Base-by-base conservation (phyloP, 1,139 yeast genomes). In the Sugiyamaella novakii region DNA sequence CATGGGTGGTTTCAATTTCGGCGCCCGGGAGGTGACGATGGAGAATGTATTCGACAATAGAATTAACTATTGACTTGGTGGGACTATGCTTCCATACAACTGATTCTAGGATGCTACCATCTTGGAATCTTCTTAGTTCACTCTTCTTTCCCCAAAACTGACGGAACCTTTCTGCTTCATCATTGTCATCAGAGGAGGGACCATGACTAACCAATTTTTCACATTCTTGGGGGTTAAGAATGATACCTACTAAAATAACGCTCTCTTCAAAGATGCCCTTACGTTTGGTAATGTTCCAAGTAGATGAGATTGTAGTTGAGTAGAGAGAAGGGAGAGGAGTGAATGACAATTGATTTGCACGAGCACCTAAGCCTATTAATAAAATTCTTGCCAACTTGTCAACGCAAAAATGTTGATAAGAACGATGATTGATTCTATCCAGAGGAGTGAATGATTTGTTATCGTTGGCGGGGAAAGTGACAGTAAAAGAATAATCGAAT, bases 141-240 rank as follows among this genome's bases (percentile, higher is more conserved):
- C 95, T 83, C 59, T 80, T 83, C 11, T 78, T 65, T 2, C 98
- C 98, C 99, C 98, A 94, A 64, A 92, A 91, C 3, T 80, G 73
- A 58, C 87, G 79, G 71, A 94, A 92, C 49, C 77, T 75, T 27
- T 77, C 82, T 37, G 77, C 80, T 43, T 79, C 80, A 44, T 80
- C 79, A 80, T 85, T 0, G 95, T 87, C 25, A 49, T 78, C 79
- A 3, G 73, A 68, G n/a, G 69, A 60, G 2, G 98, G 97, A 1
- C 98, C 98, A 60, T 81, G 86, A 1, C 95, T 87, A 2, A 92
- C 87, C 40, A 87, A 68, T 64, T 83, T 85, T 59, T 88, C 96
- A 52, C 84, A 76, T 61, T 84, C 91, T 3, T 77, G 79, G 6
- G 94, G 75, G 60, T 89, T 81, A n/a, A 88, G 73, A 43, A 79